Conservation (phyloP, 768 basidiomycete species). For the Grammothele lineata region DNA sequence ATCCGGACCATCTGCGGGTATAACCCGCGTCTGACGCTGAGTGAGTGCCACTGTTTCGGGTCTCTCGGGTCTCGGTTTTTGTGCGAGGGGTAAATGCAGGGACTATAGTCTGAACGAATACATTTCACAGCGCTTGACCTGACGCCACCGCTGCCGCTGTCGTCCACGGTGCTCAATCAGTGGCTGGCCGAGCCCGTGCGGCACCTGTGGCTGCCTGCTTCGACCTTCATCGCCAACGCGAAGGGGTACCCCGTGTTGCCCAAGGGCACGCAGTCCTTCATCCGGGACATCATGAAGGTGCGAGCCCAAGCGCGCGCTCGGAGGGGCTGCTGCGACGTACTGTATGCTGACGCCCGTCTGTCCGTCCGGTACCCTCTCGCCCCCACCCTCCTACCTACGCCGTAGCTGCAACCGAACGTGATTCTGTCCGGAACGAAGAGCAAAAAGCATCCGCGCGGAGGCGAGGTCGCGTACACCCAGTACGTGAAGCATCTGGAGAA, state of each 20-base stretch:
- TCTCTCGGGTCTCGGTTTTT: too few relatives aligned
- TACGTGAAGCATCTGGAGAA: slow-evolving; percentile 83
- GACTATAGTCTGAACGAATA: too few relatives aligned
- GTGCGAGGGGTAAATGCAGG: too few relatives aligned
- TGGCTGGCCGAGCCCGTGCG: slow-evolving; percentile 95
- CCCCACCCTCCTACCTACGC: too few relatives aligned
- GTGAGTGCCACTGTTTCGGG: slow-evolving; percentile 39
- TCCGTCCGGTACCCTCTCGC: too few relatives aligned
- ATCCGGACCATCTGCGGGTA: slow-evolving; percentile 90
- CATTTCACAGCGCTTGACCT: slow-evolving; percentile 96
- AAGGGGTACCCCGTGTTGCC: slow-evolving; percentile 97
- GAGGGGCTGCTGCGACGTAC: neutral
- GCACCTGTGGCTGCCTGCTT: slow-evolving; percentile 83
- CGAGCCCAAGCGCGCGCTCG: neutral
- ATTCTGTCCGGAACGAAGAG: slow-evolving; percentile 70
- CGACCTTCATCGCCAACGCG: slow-evolving; percentile 90
- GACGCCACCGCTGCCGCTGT: slow-evolving; percentile 79
- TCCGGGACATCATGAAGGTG: slow-evolving; percentile 85
- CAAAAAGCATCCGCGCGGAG: slow-evolving; percentile 72
- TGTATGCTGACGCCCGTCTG: too few relatives aligned
- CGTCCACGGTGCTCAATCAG: slow-evolving; percentile 68
- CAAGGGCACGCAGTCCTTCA: slow-evolving; percentile 88
- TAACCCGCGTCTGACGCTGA: slow-evolving; percentile 64
- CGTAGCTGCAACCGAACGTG: slow-evolving; percentile 78
- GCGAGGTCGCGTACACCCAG: slow-evolving; percentile 83